phyloP scores from a whole-genome alignment of 441 rosid species.

The Caryocar brasiliense region DNA sequence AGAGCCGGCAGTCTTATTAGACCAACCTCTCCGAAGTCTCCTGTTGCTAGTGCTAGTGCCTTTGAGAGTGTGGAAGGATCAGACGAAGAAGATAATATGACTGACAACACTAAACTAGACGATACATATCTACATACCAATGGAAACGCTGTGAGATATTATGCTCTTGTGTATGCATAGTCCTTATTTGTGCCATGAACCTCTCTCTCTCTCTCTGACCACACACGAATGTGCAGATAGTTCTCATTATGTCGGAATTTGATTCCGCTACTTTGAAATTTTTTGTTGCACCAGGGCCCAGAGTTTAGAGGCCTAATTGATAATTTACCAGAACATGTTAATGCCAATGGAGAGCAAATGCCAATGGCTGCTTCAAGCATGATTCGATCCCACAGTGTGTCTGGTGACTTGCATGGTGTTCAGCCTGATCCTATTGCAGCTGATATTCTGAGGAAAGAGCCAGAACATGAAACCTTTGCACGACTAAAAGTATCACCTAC shows the following conservation, averaged over 20 bases:
- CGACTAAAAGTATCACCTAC: slow-evolving; percentile 63
- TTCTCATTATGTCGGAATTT: background rate
- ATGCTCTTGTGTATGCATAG: background rate
- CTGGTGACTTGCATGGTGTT: slow-evolving; percentile 96
- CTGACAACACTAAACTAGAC: slow-evolving; percentile 51
- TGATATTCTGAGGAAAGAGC: slow-evolving; percentile 92
- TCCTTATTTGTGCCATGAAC: slow-evolving; percentile 1
- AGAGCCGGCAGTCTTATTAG: slow-evolving; percentile 53
- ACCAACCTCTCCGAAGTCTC: slow-evolving; percentile 90
- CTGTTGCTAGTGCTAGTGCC: slow-evolving; percentile 82
- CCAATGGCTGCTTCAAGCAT: slow-evolving; percentile 57
- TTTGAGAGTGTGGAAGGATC: slow-evolving; percentile 86
- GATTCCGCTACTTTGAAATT: background rate
- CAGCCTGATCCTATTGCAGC: slow-evolving; percentile 99
- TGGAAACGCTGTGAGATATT: slow-evolving; percentile 66
- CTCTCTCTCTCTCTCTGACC: background rate
- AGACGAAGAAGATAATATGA: slow-evolving; percentile 79
- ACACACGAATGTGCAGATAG: background rate
- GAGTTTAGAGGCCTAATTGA: slow-evolving; percentile 12
- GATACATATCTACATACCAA: slow-evolving; percentile 50
- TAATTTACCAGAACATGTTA: slow-evolving; percentile 31
- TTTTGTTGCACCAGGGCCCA: slow-evolving; percentile 23
- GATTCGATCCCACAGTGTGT: slow-evolving; percentile 90
- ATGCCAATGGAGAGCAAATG: slow-evolving; percentile 52
- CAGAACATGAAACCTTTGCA: slow-evolving; percentile 88